Percentiles rank a stretch among this genome's conserved stretches.
phyloP scores from a whole-genome alignment of 768 basidiomycete genomes.

The Porpolomopsis calyptriformis region DNA sequence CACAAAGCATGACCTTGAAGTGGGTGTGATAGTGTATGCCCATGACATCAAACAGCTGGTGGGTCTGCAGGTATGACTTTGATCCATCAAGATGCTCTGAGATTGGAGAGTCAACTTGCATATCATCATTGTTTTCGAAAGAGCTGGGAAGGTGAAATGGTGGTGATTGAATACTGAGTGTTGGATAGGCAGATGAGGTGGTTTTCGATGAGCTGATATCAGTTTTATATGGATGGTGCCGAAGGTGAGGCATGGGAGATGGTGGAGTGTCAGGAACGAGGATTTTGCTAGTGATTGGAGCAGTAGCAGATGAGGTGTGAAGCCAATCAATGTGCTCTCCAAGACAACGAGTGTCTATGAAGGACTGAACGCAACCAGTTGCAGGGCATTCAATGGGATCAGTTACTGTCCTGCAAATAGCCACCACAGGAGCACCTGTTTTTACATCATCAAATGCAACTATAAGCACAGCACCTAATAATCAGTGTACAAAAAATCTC shows the following conservation, averaged over 20 bases:
- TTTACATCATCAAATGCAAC: too few relatives aligned
- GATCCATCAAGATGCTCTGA: neutral
- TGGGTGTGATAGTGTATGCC: neutral
- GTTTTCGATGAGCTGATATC: too few relatives aligned
- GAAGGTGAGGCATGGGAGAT: too few relatives aligned
- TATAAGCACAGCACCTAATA: neutral
- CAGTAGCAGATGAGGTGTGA: neutral
- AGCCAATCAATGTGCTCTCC: neutral
- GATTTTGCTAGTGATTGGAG: neutral
- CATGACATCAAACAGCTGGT: neutral
- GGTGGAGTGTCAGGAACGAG: neutral
- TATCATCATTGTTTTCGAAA: too few relatives aligned
- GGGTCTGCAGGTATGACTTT: neutral
- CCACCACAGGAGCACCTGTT: neutral
- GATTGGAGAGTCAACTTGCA: neutral
- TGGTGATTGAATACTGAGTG: too few relatives aligned
- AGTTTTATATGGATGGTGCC: too few relatives aligned
- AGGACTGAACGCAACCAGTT: neutral
- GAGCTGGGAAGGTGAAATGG: too few relatives aligned
- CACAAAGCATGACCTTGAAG: neutral
- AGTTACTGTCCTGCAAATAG: neutral
- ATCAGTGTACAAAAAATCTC: neutral
- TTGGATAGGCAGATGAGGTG: too few relatives aligned
- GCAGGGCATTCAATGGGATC: neutral
- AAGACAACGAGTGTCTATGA: neutral